These are phyloP conservation scores for Skeletonema menzelii DNA, from an alignment of 108 stramenopile species.

Conservation along the genomic window DNA sequence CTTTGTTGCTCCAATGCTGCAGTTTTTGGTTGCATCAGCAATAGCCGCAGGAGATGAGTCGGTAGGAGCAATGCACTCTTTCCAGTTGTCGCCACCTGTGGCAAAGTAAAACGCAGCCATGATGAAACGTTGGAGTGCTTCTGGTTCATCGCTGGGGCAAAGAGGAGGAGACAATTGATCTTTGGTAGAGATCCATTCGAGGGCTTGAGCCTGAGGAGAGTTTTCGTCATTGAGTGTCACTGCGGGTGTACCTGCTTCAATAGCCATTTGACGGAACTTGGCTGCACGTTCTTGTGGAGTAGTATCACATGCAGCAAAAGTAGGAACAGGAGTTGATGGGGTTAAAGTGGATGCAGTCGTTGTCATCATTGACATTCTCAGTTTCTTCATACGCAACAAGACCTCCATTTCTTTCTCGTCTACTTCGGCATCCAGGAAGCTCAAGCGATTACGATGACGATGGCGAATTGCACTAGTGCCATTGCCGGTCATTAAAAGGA, in stretches of 20 bases:
- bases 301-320: conserved; percentile 21
- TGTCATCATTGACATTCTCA: not conserved
- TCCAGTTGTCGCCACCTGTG: conserved; percentile 47
- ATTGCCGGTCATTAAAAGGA: not conserved
- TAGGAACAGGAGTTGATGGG: conserved; percentile 7
- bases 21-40: not conserved
- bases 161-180: conserved; percentile 52
- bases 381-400: not conserved
- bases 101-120: conserved; percentile 33
- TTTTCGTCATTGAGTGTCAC: not conserved
- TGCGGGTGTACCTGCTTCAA: not conserved
- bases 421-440: not conserved
- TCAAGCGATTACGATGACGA: not conserved
- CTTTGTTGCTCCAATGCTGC: not conserved
- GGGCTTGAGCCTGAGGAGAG: conserved; percentile 56
- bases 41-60: conserved; percentile 15
- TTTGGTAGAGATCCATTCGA: conserved; percentile 57
- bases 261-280: conserved; percentile 8
- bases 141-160: not conserved
- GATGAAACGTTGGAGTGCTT: conserved; percentile 22
- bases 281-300: conserved; percentile 16
- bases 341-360: not conserved
- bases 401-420: not conserved
- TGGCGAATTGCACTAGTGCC: not conserved
- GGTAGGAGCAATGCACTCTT: conserved; percentile 59